A percentile compares a stretch with the other conserved stretches of the same genome.
phyloP scores from a whole-genome alignment of 2,329 filamentous ascomycete species.

The Exserohilum rostratum region DNA sequence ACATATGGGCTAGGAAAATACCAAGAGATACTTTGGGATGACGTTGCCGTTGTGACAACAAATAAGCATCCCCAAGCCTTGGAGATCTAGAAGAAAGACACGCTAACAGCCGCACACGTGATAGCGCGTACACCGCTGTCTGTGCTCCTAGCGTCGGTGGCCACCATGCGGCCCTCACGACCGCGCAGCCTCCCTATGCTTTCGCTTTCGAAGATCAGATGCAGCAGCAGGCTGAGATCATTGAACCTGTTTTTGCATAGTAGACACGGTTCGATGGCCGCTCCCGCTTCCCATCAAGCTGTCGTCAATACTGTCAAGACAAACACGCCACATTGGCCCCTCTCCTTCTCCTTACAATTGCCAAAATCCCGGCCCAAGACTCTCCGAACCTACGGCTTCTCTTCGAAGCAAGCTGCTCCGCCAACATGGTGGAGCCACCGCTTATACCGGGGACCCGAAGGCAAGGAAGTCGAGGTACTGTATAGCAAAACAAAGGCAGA shows the following conservation, averaged over 20 bases:
- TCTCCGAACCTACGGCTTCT: constrained; percentile 11
- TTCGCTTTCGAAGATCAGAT: not conserved
- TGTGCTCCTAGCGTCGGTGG: constrained; percentile 5
- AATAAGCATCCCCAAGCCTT: not conserved
- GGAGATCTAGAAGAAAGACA: not conserved
- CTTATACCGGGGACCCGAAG: constrained; percentile 65
- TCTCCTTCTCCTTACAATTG: constrained; percentile 24
- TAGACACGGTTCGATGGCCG: constrained; percentile 1
- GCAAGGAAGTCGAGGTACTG: constrained; percentile 68
- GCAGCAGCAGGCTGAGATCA: not conserved
- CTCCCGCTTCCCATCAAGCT: not conserved
- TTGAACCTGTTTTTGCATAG: not conserved
- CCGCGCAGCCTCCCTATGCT: constrained; percentile 2
- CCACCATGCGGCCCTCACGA: not conserved
- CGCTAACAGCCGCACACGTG: constrained; percentile 8
- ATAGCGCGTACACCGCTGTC: constrained; percentile 5
- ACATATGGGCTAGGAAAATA: too few species aligned
- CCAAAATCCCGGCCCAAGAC: constrained; percentile 14
- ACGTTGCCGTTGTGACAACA: not conserved
- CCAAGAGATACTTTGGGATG: not conserved
- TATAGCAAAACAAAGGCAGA: constrained; percentile 74
- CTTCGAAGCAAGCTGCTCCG: constrained; percentile 5
- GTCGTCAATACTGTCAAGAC: not conserved
- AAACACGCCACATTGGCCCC: constrained; percentile 23
- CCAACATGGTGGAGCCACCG: constrained; percentile 68